Conservation (phyloP, 2,329 filamentous ascomycete genomes). For the Madurella mycetomatis region DNA sequence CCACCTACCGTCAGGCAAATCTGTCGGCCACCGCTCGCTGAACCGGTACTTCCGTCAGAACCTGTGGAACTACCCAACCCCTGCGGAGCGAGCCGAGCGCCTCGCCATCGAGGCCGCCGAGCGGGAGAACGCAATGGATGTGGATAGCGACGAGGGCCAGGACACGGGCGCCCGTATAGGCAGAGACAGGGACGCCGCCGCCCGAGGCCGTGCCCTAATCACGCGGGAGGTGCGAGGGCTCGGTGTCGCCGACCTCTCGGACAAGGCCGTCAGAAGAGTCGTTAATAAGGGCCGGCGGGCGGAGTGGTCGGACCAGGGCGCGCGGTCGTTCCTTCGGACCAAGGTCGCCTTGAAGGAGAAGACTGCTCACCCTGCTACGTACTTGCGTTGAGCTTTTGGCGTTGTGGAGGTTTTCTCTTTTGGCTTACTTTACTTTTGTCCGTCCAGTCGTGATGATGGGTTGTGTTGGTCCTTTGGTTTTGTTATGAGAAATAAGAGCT, state of each 20-base stretch:
- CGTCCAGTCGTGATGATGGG: neutral
- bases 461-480: no score
- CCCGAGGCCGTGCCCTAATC: constrained; percentile 21
- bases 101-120: constrained; percentile 25
- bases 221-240: constrained; percentile 20
- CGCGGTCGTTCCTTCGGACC: constrained; percentile 13
- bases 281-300: constrained; percentile 23
- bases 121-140: constrained; percentile 23
- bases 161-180: neutral
- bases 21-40: constrained; percentile 83
- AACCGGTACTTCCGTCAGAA: constrained; percentile 92
- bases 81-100: constrained; percentile 60
- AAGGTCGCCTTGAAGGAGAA: constrained; percentile 25
- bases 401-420: no score
- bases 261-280: constrained; percentile 15
- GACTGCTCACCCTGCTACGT: constrained; percentile 25
- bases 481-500: no score
- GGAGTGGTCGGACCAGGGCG: constrained; percentile 21
- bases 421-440: neutral
- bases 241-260: constrained; percentile 14
- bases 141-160: constrained; percentile 17
- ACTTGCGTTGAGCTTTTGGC: constrained; percentile 15
- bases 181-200: constrained; percentile 7
- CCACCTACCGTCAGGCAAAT: constrained; percentile 83
- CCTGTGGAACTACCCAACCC: constrained; percentile 74